Evolutionary conservation across 306 rosid species (phyloP), one percentile per base, ranked within the genome.

Genomic region (Argentina anserina): DNA sequence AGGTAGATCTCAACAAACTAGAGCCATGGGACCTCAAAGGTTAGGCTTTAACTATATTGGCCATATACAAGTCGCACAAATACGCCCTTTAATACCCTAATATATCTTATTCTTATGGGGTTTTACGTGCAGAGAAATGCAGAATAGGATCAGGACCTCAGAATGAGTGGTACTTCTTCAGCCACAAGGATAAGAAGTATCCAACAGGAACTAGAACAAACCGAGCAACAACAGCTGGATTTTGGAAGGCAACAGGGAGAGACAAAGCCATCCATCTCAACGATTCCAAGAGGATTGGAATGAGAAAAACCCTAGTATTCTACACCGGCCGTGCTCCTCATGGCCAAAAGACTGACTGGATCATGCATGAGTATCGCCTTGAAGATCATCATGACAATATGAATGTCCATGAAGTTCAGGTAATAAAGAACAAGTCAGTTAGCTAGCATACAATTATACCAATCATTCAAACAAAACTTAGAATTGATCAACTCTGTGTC

Each of bases 21-120:
- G 97, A 91, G 79, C 99, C 99, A 59, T 94, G 99, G 99, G 99
- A 94, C 42, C 97, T 94, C 81, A 94, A 94, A 90, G 99, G 99
- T 93, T 21, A 47, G 46, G 2, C 6, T 25, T 12, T 7, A 46
- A 17, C 36, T 26, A 20, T 33, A n/a, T 29, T 31, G 25, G 21
- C 15, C 37, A 4, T 25, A 8, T 31, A 1, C 21, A 43, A 17
- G 15, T 47, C 55, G 20, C 28, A 7, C 8, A 21, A 9, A 69
- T 47, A 21, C 59, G n/a, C 12, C 12, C 21, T 21, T 69, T 29
- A 36, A 12, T 23, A 26, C 28, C 33, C 18, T 21, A 23, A 50
- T 36, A 56, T 12, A 3, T 53, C 28, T 13, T 58, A 58, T 26
- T 17, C 9, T 58, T 52, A 26, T 4, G 18, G 63, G 7, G 18